A percentile compares a stretch with the other conserved stretches of the same genome.
These are phyloP conservation scores for Alternaria gansuensis DNA, from an alignment of 2,329 filamentous ascomycete genomes.

Conservation along the genomic window DNA sequence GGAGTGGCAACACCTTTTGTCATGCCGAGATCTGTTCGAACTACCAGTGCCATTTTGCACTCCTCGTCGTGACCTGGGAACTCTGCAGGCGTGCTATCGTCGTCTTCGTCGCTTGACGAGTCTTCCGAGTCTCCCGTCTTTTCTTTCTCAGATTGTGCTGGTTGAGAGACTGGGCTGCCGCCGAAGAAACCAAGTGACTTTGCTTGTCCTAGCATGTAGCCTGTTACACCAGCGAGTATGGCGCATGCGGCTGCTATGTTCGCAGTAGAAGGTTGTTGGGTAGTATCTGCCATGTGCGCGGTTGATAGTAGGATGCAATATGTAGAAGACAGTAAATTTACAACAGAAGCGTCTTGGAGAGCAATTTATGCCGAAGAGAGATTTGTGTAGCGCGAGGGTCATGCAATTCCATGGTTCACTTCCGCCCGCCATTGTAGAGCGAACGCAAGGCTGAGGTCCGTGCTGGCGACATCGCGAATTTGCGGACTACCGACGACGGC, in stretches of 20 bases:
- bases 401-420: not conserved
- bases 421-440: slow-evolving; percentile 12
- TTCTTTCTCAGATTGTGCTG: slow-evolving; percentile 24
- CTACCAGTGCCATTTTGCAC: slow-evolving; percentile 92
- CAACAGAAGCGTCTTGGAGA: not conserved
- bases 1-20: slow-evolving; percentile 74
- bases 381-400: not conserved
- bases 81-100: slow-evolving; percentile 50
- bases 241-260: slow-evolving; percentile 76
- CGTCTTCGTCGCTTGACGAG: slow-evolving; percentile 44
- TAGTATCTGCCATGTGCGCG: slow-evolving; percentile 46
- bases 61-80: slow-evolving; percentile 72
- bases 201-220: slow-evolving; percentile 75
- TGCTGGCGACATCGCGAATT: slow-evolving; percentile 23
- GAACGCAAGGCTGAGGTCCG: slow-evolving; percentile 14
- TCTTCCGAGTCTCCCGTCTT: slow-evolving; percentile 38
- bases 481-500: slow-evolving; percentile 39
- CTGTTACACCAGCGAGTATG: slow-evolving; percentile 75
- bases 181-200: slow-evolving; percentile 76
- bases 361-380: not conserved
- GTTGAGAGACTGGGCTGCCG: slow-evolving; percentile 56
- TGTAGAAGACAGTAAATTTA: not conserved
- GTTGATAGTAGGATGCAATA: not conserved
- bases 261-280: slow-evolving; percentile 60
- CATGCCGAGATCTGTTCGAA: slow-evolving; percentile 95